Percentiles rank a stretch among this genome's conserved stretches.
Evolutionary conservation across 768 basidiomycete species (phyloP).

Genomic region (Cystoderma amianthinum): DNA sequence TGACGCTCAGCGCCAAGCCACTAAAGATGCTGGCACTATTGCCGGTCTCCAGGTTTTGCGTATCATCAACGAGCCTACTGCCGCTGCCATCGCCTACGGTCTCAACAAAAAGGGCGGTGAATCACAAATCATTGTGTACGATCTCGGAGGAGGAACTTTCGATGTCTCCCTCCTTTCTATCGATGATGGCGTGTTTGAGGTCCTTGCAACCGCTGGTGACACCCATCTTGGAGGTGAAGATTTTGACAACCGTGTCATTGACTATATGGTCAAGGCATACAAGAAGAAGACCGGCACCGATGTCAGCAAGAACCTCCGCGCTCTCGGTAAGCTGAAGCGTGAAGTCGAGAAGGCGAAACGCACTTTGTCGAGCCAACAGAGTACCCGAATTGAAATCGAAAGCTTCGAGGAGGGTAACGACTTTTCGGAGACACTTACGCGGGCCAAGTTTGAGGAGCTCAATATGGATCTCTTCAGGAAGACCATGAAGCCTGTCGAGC

Average conservation of each 20-base stretch:
- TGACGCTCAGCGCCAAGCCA: constrained; percentile 55
- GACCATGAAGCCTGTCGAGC: constrained; percentile 83
- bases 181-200: constrained; percentile 65
- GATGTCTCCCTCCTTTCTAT: constrained; percentile 67
- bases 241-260: constrained; percentile 66
- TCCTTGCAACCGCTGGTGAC: constrained; percentile 66
- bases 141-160: constrained; percentile 69
- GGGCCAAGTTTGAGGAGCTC: constrained; percentile 83
- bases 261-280: constrained; percentile 64
- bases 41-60: constrained; percentile 60
- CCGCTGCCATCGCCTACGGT: constrained; percentile 66
- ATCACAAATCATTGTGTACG: constrained; percentile 63
- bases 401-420: constrained; percentile 69
- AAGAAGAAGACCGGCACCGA: constrained; percentile 61
- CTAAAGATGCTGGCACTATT: constrained; percentile 61
- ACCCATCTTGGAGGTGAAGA: constrained; percentile 72
- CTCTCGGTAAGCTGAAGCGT: constrained; percentile 64
- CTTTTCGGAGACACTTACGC: constrained; percentile 72
- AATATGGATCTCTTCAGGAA: constrained; percentile 79
- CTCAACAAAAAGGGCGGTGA: constrained; percentile 53
- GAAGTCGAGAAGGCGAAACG: constrained; percentile 74
- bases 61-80: constrained; percentile 66
- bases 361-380: constrained; percentile 43
- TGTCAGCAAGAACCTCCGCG: constrained; percentile 52
- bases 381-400: constrained; percentile 58